Percentiles rank a stretch among this genome's conserved stretches.
phyloP scores from a whole-genome alignment of 2,329 filamentous ascomycete species.

The Stenocarpella maydis region DNA sequence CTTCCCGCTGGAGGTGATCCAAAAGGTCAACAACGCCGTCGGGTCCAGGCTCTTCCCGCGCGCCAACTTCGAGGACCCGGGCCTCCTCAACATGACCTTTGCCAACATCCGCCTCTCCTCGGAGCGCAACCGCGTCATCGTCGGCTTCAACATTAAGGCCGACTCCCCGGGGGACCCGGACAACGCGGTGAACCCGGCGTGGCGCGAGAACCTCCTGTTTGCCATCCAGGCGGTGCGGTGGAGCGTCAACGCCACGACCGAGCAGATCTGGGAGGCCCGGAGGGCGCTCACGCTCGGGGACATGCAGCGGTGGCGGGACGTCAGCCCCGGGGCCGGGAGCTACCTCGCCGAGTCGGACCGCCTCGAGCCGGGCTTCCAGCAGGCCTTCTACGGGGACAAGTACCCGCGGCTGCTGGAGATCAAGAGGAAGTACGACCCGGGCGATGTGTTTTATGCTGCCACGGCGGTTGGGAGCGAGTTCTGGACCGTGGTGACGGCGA shows the following conservation, averaged over 20 bases:
- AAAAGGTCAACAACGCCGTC: slow-evolving; percentile 37
- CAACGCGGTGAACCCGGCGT: slow-evolving; percentile 58
- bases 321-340: slow-evolving; percentile 42
- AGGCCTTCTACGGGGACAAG: slow-evolving; percentile 44
- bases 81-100: slow-evolving; percentile 44
- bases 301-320: slow-evolving; percentile 39
- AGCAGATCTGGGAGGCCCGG: slow-evolving; percentile 37
- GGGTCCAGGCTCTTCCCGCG: slow-evolving; percentile 47
- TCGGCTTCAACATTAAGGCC: slow-evolving; percentile 22
- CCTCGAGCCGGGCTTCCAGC: slow-evolving; percentile 41
- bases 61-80: slow-evolving; percentile 43
- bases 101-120: slow-evolving; percentile 32
- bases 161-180: slow-evolving; percentile 38
- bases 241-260: slow-evolving; percentile 2
- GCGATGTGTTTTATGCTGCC: slow-evolving; percentile 47
- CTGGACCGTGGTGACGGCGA: slow-evolving; percentile 40
- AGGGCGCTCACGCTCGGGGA: slow-evolving; percentile 40
- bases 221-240: slow-evolving; percentile 43
- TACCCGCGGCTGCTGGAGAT: slow-evolving; percentile 43
- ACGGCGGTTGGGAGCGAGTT: slow-evolving; percentile 41
- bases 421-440: slow-evolving; percentile 50
- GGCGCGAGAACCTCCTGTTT: slow-evolving; percentile 53
- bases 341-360: slow-evolving; percentile 51
- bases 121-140: not conserved
- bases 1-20: slow-evolving; percentile 38